These are phyloP conservation scores for Exophiala alcalophila DNA, from an alignment of 2,329 filamentous ascomycete species.

Conservation along the genomic window DNA sequence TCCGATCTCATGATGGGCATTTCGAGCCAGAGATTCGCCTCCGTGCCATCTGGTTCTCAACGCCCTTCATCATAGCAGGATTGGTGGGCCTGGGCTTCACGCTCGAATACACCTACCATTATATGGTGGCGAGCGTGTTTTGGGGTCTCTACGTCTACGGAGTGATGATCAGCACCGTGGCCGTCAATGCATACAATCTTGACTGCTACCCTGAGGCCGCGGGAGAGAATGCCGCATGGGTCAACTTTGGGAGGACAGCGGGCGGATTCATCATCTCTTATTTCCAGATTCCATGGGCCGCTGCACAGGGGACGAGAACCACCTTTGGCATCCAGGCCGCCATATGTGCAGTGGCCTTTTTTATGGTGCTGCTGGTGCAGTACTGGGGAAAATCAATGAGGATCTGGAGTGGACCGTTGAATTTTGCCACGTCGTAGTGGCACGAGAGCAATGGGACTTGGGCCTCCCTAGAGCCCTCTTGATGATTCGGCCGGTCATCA, in stretches of 20 bases:
- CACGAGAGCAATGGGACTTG: too few species aligned
- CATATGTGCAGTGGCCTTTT: conserved; percentile 37
- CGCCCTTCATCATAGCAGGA: conserved; percentile 51
- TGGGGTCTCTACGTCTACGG: conserved; percentile 54
- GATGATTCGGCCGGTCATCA: too few species aligned
- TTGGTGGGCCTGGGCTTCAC: conserved; percentile 54
- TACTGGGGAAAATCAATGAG: conserved; percentile 39
- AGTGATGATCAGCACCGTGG: conserved; percentile 40
- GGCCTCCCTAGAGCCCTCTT: too few species aligned
- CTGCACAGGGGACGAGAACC: conserved; percentile 40
- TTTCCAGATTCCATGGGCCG: conserved; percentile 52
- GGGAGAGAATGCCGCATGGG: conserved; percentile 52
- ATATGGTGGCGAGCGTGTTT: conserved; percentile 48
- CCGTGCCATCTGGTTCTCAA: conserved; percentile 46
- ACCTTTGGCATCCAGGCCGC: conserved; percentile 49
- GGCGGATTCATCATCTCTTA: conserved; percentile 49
- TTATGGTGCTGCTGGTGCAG: conserved; percentile 42
- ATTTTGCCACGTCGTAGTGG: too few species aligned
- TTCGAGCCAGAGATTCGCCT: conserved; percentile 59
- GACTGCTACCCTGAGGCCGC: conserved; percentile 54
- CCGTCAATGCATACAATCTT: conserved; percentile 51
- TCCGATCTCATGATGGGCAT: conserved; percentile 47
- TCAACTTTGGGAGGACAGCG: conserved; percentile 49
- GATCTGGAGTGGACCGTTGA: conserved; percentile 35
- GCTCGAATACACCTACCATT: conserved; percentile 52